Conservation (phyloP, 2,329 filamentous ascomycete genomes). For the Aspergillus awamori region DNA sequence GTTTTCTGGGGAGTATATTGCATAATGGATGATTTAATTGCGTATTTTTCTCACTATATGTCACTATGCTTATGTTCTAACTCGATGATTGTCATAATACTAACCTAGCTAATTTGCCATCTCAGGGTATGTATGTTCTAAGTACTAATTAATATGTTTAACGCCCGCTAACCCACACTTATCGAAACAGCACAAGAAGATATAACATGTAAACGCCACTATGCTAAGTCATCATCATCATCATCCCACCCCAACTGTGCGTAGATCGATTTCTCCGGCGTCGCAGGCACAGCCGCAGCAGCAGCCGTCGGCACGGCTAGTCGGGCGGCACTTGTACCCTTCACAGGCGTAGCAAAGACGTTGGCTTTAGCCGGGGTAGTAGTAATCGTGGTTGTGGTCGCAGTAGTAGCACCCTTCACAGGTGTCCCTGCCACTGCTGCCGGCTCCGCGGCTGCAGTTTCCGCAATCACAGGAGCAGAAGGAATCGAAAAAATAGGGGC, state of each 20-base stretch:
- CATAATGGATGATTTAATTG: too few relatives aligned
- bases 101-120: too few relatives aligned
- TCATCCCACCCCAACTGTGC: conserved; percentile 50
- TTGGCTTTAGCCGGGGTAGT: conserved; percentile 12
- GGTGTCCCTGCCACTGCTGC: conserved; percentile 4
- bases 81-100: too few relatives aligned
- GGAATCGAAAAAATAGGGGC: conserved; percentile 3
- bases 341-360: conserved; percentile 38
- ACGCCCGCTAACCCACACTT: neutral
- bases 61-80: too few relatives aligned
- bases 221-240: conserved; percentile 37
- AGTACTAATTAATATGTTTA: neutral
- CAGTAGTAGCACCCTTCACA: neutral
- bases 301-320: conserved; percentile 20
- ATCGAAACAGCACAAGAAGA: neutral
- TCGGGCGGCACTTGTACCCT: conserved; percentile 25
- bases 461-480: neutral
- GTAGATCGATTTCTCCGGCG: conserved; percentile 46
- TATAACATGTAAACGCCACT: conserved; percentile 9
- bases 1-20: too few relatives aligned
- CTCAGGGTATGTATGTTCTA: too few relatives aligned
- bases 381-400: neutral
- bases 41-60: too few relatives aligned
- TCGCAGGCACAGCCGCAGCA: conserved; percentile 29
- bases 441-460: neutral